phyloP scores from a whole-genome alignment of 176 grass and related monocot genomes.

The maize (Zea mays) region Zm-B73-REFERENCE-NAM-5.0 NC_050097.1:31103001-31103500 shows the following conservation, averaged over 20 bases:
- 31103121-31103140: not conserved
- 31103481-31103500: not conserved
- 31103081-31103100: not conserved
- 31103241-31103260: not conserved
- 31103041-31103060: not conserved
- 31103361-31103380: too few species aligned
- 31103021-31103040: too few species aligned
- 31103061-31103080: constrained; percentile 25
- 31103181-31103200: not conserved
- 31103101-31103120: not conserved
- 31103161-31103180: too few species aligned
- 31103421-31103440: not conserved
- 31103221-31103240: not conserved
- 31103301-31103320: too few species aligned
- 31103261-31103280: not conserved
- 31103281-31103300: too few species aligned
- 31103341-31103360: not conserved
- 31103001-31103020: too few species aligned
- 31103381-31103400: not conserved
- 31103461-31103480: not conserved
- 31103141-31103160: too few species aligned
- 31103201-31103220: not conserved
- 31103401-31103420: not conserved
- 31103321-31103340: too few species aligned
- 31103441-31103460: not conserved